A percentile compares a stretch with the other conserved stretches of the same genome.
These are phyloP conservation scores for Paradendryphiella salina DNA, from an alignment of 2,329 filamentous ascomycete species.

Conservation along the genomic window DNA sequence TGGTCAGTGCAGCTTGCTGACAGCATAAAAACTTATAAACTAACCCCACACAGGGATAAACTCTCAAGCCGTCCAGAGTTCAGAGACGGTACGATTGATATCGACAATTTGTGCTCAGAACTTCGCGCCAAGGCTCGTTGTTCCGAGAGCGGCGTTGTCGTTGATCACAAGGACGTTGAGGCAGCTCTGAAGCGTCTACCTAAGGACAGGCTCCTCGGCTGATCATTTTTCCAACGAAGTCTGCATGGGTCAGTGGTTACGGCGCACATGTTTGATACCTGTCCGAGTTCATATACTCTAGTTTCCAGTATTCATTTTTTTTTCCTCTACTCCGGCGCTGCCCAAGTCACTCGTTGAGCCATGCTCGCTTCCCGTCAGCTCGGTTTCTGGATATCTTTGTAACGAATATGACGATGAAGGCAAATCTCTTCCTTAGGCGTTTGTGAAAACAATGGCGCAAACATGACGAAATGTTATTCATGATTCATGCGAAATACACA, in stretches of 20 bases:
- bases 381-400: neutral
- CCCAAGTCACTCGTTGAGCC: neutral
- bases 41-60: constrained; percentile 72
- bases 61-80: constrained; percentile 85
- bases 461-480: too few species aligned
- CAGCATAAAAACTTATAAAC: neutral
- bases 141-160: constrained; percentile 84
- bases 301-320: neutral
- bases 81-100: constrained; percentile 86
- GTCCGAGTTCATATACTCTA: neutral
- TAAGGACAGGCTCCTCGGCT: constrained; percentile 28
- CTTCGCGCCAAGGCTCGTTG: constrained; percentile 95
- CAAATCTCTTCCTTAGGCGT: neutral
- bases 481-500: too few species aligned
- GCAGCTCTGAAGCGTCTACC: constrained; percentile 54
- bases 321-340: neutral
- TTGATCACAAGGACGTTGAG: constrained; percentile 87
- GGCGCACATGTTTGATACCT: constrained; percentile 7
- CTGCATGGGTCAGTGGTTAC: constrained; percentile 7
- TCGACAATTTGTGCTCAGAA: constrained; percentile 89
- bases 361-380: neutral
- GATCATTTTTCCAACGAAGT: neutral
- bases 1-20: constrained; percentile 66
- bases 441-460: too few species aligned
- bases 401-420: neutral